phyloP scores from a whole-genome alignment of 257 asterid genomes.

The Rehmannia glutinosa region DNA sequence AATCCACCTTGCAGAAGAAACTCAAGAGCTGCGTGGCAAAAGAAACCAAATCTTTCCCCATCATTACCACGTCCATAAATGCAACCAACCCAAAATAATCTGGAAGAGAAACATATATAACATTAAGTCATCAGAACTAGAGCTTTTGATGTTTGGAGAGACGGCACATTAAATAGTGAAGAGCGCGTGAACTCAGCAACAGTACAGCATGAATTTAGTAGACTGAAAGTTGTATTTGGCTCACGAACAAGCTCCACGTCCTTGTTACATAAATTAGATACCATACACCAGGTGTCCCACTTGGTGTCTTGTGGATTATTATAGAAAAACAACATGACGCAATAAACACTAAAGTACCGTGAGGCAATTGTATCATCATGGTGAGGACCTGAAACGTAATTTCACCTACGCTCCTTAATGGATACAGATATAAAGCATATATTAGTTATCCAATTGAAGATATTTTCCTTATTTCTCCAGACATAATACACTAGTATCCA shows the following conservation, averaged over 20 bases:
- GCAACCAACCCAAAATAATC: conserved; percentile 83
- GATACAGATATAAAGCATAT: background rate
- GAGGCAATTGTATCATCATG: background rate
- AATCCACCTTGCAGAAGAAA: conserved; percentile 92
- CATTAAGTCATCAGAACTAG: conserved; percentile 11
- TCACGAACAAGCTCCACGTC: conserved; percentile 10
- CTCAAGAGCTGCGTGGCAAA: conserved; percentile 95
- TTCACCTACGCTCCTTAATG: background rate
- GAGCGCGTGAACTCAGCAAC: background rate
- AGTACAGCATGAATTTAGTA: background rate
- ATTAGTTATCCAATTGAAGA: background rate
- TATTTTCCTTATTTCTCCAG: background rate
- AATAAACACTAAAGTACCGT: background rate
- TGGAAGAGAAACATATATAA: conserved; percentile 33
- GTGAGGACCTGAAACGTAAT: background rate
- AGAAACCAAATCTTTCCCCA: conserved; percentile 91
- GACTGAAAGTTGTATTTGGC: background rate
- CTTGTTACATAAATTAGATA: background rate
- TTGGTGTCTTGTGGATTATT: background rate
- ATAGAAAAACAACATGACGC: background rate
- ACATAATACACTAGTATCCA: background rate
- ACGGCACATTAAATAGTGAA: background rate
- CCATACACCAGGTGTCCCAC: background rate
- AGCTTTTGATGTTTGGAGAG: background rate
- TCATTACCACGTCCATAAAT: conserved; percentile 82